Conservation (phyloP, 1,139 yeast genomes). For the Pneumocystis wakefieldiae region DNA sequence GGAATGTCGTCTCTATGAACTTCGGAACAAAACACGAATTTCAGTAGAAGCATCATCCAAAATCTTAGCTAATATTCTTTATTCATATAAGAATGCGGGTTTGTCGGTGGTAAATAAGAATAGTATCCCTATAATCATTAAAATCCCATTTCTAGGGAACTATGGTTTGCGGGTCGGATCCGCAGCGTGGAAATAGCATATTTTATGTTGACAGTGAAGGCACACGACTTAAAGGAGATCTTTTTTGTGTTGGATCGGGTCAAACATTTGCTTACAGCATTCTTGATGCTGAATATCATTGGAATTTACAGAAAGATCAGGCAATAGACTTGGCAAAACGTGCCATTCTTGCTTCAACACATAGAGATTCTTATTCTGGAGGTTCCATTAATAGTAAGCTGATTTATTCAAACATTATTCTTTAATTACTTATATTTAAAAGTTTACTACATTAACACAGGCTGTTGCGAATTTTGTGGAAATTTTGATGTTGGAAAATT, state of each 20-base stretch:
- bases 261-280: constrained; percentile 99
- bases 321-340: constrained; percentile 91
- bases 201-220: constrained; percentile 97
- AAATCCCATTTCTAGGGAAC: constrained; percentile 39
- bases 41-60: constrained; percentile 95
- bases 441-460: constrained; percentile 75
- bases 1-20: constrained; percentile 88
- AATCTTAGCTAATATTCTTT: constrained; percentile 75
- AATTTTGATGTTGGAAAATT: constrained; percentile 82
- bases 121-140: neutral
- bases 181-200: constrained; percentile 87
- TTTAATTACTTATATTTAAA: neutral
- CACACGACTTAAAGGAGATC: constrained; percentile 82
- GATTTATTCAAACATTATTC: neutral
- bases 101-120: constrained; percentile 47
- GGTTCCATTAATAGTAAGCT: constrained; percentile 61
- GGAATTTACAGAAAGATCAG: constrained; percentile 85
- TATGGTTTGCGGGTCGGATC: constrained; percentile 94
- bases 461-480: constrained; percentile 94
- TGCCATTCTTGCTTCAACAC: constrained; percentile 92
- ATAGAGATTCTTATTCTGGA: constrained; percentile 97
- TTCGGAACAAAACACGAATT: constrained; percentile 85
- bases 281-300: constrained; percentile 60
- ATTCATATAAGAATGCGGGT: constrained; percentile 96
- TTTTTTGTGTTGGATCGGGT: constrained; percentile 97